These are phyloP conservation scores for Jasminum sambac DNA, from an alignment of 257 asterid species.

Conservation along the genomic window DNA sequence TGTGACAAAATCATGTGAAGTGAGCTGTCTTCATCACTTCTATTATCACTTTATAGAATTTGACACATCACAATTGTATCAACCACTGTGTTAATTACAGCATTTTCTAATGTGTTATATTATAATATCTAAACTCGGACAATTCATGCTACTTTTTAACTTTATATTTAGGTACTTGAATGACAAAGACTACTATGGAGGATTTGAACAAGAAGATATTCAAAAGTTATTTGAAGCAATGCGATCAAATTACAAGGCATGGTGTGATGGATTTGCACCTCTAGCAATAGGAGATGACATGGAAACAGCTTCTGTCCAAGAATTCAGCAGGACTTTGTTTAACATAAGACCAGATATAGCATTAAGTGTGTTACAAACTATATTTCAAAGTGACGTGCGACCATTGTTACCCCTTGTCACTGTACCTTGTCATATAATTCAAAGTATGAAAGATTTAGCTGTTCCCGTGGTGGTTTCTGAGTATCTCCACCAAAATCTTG, in stretches of 20 bases:
- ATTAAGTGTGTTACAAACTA: conserved; percentile 54
- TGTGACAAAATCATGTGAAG: no score
- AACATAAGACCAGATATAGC: conserved; percentile 93
- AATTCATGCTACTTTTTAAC: background rate
- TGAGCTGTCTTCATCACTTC: no score
- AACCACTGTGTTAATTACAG: no score
- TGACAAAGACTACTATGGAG: conserved; percentile 75
- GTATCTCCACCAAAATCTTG: conserved; percentile 64
- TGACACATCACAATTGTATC: no score
- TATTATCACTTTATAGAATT: no score
- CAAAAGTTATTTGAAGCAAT: conserved; percentile 58
- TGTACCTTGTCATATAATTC: conserved; percentile 77
- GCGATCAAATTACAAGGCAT: conserved; percentile 68
- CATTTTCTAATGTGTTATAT: no score
- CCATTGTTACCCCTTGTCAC: conserved; percentile 50
- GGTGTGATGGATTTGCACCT: conserved; percentile 83
- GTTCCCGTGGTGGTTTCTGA: conserved; percentile 81
- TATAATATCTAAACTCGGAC: background rate
- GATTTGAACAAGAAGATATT: conserved; percentile 68
- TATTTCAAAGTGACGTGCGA: conserved; percentile 60
- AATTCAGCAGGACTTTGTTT: conserved; percentile 80
- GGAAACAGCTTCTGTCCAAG: conserved; percentile 76
- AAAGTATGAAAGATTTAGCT: conserved; percentile 79
- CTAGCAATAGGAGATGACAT: conserved; percentile 82
- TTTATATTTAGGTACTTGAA: conserved; percentile 50